Evolutionary conservation across 106 monocot species (phyloP), one percentile per base, ranked within the genome.

Genomic region (Phalaenopsis equestris): DNA sequence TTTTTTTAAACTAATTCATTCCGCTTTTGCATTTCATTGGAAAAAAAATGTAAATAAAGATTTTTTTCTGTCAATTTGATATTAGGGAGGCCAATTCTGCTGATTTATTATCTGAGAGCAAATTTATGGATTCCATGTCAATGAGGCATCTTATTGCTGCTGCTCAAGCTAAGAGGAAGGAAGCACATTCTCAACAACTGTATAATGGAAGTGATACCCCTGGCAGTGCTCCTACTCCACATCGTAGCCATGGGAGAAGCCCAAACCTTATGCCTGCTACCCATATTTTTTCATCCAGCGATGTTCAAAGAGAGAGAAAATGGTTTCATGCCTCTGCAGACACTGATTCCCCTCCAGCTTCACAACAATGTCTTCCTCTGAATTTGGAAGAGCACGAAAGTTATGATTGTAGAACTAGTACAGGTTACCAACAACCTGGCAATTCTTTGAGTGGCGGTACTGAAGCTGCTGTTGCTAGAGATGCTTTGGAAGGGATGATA

Each of bases 111-210:
- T 2, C 49, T 75, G 89, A 85, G 48, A 85, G 86, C 77, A 91
- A 77, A 37, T 77, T 77, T 42, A 41, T 74, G 68, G 88, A 87
- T 81, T 84, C 90, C 23, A 88, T 75, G 23, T 91, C 93, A 23
- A 87, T 96, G 90, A 93, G 86, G 75, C 84, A 96, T 87, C 93
- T 96, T 77, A 96, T 96, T 75, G 96, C 93, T 64, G 96, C 86
- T 86, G 96, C 96, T 88, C 96, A 93, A 80, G 96, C 91, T 67
- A 93, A 89, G 79, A 91, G 91, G 83, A 96, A 82, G 80, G 81
- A 90, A 56, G 85, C 90, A 23, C 88, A 90, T 19, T 82, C 86
- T 45, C 84, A 85, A 64, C 61, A 73, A 58, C 76, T 73, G 64
- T 48, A 78, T 6, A 38, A 78, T 82, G 87, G 83, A 39, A 83